Evolutionary conservation across 169 alveolate genomes (phyloP).

Genomic region (Theileria orientalis): DNA sequence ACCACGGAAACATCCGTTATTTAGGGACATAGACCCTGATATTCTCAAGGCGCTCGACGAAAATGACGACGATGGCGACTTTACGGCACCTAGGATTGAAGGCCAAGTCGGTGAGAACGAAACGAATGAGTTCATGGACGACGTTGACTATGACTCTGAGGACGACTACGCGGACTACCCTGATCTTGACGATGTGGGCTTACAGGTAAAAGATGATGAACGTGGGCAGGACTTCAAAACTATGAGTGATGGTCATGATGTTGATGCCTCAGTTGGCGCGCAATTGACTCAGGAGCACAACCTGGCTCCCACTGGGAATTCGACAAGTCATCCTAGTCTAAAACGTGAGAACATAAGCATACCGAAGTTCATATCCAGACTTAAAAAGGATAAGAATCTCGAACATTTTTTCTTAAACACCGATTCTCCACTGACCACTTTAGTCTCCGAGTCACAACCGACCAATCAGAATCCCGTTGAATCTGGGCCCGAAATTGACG

Average conservation of each 20-base stretch:
- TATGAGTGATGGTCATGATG: constrained; percentile 10
- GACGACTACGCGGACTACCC: constrained; percentile 14
- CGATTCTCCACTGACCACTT: constrained; percentile 2
- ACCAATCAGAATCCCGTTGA: not conserved
- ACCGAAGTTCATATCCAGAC: not conserved
- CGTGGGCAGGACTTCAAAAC: constrained; percentile 23
- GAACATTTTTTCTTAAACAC: not conserved
- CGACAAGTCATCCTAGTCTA: no score
- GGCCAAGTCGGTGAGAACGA: constrained; percentile 44
- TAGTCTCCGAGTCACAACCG: not conserved
- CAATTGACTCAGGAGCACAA: no score
- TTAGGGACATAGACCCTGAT: constrained; percentile 1
- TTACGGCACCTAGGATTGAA: constrained; percentile 38
- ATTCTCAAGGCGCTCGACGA: not conserved
- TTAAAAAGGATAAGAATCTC: not conserved
- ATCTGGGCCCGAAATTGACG: no score
- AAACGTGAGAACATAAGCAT: not conserved
- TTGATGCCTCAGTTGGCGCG: constrained; percentile 12
- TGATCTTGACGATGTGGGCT: constrained; percentile 18
- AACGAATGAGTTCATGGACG: constrained; percentile 19
- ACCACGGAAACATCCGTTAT: no score
- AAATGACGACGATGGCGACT: not conserved
- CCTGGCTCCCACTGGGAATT: no score
- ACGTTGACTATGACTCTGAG: not conserved
- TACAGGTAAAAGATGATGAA: not conserved